Conservation (phyloP, 1,284 basidiomycete species). For the Paramarasmius palmivorus region DNA sequence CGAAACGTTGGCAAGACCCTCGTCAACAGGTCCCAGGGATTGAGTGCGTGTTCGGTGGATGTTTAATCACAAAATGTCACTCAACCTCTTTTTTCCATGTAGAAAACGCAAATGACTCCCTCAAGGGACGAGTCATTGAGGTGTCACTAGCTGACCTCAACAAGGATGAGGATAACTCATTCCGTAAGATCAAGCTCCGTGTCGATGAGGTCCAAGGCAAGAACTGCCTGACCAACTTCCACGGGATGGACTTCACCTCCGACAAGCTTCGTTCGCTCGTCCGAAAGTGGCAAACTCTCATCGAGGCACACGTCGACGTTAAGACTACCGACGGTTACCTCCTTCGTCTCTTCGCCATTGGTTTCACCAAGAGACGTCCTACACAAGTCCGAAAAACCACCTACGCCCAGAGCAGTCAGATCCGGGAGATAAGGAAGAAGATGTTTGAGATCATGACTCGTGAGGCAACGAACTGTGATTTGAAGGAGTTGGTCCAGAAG, state of each 20-base stretch:
- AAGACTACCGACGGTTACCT: constrained; percentile 99
- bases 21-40: constrained; percentile 96
- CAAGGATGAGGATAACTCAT: constrained; percentile 99
- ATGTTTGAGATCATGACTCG: constrained; percentile 99
- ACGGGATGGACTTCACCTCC: constrained; percentile 99
- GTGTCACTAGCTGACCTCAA: constrained; percentile 97
- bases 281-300: constrained; percentile 99
- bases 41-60: constrained; percentile 68
- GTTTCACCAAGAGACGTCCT: constrained; percentile 97
- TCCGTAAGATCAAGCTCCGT: constrained; percentile 99
- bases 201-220: constrained; percentile 98
- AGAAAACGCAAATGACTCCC: constrained; percentile 98
- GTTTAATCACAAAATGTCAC: background rate
- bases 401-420: constrained; percentile 94
- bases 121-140: constrained; percentile 97
- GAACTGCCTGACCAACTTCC: constrained; percentile 99
- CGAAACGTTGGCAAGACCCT: constrained; percentile 98
- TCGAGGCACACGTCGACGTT: constrained; percentile 98
- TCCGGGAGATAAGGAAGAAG: constrained; percentile 98
- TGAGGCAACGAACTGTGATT: constrained; percentile 92
- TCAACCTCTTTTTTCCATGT: constrained; percentile 33
- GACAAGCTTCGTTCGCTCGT: constrained; percentile 99
- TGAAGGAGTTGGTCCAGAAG: constrained; percentile 99
- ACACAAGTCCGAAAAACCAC: constrained; percentile 99
- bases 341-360: constrained; percentile 97